A percentile compares a stretch with the other conserved stretches of the same genome.
Evolutionary conservation across 495 filamentous ascomycete genomes (phyloP).

Genomic region (Wilcoxina mikolae): DNA sequence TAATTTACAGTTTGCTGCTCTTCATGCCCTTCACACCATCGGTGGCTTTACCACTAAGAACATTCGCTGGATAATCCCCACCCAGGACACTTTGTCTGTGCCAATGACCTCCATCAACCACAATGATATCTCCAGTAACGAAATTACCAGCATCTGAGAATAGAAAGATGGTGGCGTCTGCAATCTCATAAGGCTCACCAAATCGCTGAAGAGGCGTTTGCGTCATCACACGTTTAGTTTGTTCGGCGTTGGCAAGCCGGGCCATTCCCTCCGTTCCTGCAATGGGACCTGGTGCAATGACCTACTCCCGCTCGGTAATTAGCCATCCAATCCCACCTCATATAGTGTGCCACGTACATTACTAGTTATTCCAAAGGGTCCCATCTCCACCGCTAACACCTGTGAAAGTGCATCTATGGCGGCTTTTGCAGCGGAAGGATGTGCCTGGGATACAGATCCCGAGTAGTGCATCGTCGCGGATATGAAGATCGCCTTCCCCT

Average conservation of each 20-base stretch:
- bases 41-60: conserved; percentile 6
- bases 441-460: conserved; percentile 65
- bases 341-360: conserved; percentile 51
- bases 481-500: conserved; percentile 76
- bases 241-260: conserved; percentile 34
- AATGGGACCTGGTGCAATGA: conserved; percentile 23
- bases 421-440: conserved; percentile 81
- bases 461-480: conserved; percentile 83
- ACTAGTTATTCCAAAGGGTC: conserved; percentile 71
- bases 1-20: conserved; percentile 14
- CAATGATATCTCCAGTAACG: conserved; percentile 60
- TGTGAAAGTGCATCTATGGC: conserved; percentile 70
- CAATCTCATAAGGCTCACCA: conserved; percentile 76
- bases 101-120: conserved; percentile 69
- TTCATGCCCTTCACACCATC: conserved; percentile 25
- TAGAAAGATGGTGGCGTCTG: conserved; percentile 78
- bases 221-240: conserved; percentile 24
- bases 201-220: conserved; percentile 53
- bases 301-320: conserved; percentile 5
- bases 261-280: conserved; percentile 47
- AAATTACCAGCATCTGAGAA: conserved; percentile 74
- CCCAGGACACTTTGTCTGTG: conserved; percentile 33
- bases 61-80: conserved; percentile 22
- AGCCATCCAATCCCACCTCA: conserved; percentile 42
- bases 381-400: conserved; percentile 67